These are phyloP conservation scores for Thelephora ganbajun DNA, from an alignment of 768 basidiomycete genomes.

Conservation along the genomic window DNA sequence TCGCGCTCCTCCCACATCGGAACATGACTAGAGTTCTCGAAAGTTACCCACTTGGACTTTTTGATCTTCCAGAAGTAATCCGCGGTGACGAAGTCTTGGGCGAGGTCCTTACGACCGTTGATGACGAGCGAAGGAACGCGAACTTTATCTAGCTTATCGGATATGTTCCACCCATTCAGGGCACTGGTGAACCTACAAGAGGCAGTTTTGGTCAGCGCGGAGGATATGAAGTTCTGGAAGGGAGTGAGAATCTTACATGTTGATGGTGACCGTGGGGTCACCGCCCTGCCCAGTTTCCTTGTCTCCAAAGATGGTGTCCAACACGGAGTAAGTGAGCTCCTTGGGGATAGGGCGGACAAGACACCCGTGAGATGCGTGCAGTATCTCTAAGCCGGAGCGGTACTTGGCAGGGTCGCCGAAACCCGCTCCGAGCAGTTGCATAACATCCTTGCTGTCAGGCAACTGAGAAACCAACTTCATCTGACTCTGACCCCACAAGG, in stretches of 20 bases:
- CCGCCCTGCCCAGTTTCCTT: constrained; percentile 10
- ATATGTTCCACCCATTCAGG: constrained; percentile 15
- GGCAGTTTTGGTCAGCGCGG: neutral
- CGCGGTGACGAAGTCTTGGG: constrained; percentile 14
- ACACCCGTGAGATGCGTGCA: constrained; percentile 30
- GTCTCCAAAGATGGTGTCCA: constrained; percentile 15
- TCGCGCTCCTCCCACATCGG: constrained; percentile 19
- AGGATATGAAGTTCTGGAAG: constrained; percentile 4
- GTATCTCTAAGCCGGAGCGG: constrained; percentile 23
- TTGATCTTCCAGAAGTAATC: constrained; percentile 14
- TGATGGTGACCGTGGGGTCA: constrained; percentile 30
- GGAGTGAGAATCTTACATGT: constrained; percentile 4
- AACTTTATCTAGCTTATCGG: constrained; percentile 14
- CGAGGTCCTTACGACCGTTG: constrained; percentile 17
- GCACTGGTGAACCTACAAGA: constrained; percentile 6
- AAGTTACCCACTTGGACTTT: constrained; percentile 17
- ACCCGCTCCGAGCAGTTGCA: constrained; percentile 9
- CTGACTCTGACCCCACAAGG: constrained; percentile 24
- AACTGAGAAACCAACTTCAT: constrained; percentile 20
- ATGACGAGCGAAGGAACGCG: constrained; percentile 16
- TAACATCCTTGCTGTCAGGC: constrained; percentile 18
- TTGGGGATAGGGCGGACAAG: constrained; percentile 27
- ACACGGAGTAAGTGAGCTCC: constrained; percentile 16
- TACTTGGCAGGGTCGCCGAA: constrained; percentile 28
- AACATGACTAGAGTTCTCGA: constrained; percentile 17